A percentile compares a stretch with the other conserved stretches of the same genome.
Conservation (phyloP, 805 yeast species). For the Martiniozyma abietophila region DNA sequence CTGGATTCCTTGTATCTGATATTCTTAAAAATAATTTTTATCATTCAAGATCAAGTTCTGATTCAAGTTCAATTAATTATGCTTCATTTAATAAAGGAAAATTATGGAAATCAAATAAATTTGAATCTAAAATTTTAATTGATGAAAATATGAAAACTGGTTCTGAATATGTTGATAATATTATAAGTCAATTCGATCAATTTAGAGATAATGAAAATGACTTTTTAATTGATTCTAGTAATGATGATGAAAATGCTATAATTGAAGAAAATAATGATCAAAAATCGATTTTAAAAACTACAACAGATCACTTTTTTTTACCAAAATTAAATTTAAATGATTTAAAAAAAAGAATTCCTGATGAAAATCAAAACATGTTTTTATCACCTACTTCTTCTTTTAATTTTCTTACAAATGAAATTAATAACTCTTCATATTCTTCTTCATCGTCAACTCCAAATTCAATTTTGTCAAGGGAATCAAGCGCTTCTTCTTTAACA, state of each 20-base stretch:
- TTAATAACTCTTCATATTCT: slow-evolving; percentile 1
- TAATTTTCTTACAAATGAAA: slow-evolving; percentile 7
- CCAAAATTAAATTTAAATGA: not conserved
- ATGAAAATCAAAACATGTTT: slow-evolving; percentile 13
- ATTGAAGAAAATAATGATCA: slow-evolving; percentile 9
- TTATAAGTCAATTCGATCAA: slow-evolving; percentile 19
- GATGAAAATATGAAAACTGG: slow-evolving; percentile 16
- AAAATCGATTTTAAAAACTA: slow-evolving; percentile 11
- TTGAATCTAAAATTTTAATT: not conserved
- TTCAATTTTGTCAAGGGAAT: not conserved
- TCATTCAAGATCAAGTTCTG: slow-evolving; percentile 3
- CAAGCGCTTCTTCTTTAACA: slow-evolving; percentile 1
- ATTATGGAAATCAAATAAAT: slow-evolving; percentile 4
- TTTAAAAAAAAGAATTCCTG: not conserved
- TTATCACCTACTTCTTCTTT: slow-evolving; percentile 11
- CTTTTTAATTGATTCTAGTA: not conserved
- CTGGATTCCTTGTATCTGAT: slow-evolving; percentile 11
- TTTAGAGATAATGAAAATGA: not conserved
- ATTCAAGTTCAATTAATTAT: slow-evolving; percentile 14
- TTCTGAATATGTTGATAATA: slow-evolving; percentile 23
- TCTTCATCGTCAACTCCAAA: not conserved
- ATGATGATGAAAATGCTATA: not conserved
- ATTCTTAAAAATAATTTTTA: not conserved
- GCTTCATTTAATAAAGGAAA: no score
- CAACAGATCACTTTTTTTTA: not conserved